Percentiles rank a stretch among this genome's conserved stretches.
Conservation (phyloP, 75 land plant genomes). For the Pinus taeda region DNA sequence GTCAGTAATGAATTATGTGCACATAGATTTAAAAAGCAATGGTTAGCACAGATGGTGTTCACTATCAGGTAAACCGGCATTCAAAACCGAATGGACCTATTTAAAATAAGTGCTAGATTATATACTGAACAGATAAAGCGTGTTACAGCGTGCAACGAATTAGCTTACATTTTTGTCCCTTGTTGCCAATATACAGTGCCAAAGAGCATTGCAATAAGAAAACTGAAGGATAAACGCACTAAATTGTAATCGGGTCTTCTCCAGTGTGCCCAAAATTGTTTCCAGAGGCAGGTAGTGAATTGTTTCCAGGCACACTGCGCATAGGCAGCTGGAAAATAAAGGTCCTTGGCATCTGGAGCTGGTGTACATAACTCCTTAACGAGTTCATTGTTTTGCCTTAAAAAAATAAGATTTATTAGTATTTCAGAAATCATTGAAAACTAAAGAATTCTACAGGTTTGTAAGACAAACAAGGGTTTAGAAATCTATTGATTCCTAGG, state of each 20-base stretch:
- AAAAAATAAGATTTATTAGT: neutral
- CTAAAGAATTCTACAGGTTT: neutral
- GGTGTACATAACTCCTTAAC: constrained; percentile 51
- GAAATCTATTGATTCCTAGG: neutral
- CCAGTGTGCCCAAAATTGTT: constrained; percentile 73
- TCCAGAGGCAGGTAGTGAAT: constrained; percentile 47
- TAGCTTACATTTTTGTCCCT: constrained; percentile 53
- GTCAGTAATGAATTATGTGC: no score
- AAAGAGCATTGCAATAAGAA: constrained; percentile 38
- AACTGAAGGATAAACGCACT: constrained; percentile 47
- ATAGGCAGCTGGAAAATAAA: constrained; percentile 53
- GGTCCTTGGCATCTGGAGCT: constrained; percentile 32
- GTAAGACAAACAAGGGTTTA: neutral
- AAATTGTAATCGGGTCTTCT: constrained; percentile 66
- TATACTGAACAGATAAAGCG: no score
- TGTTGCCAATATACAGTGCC: constrained; percentile 63
- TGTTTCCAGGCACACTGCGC: constrained; percentile 27
- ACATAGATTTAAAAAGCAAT: no score
- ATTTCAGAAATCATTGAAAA: neutral
- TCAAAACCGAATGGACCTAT: no score
- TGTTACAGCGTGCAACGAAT: no score
- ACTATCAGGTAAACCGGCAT: no score
- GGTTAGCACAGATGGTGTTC: no score
- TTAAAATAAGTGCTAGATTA: no score
- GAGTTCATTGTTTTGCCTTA: constrained; percentile 35